Conservation (phyloP, 805 yeast species). For the Kuraishia ogatae region DNA sequence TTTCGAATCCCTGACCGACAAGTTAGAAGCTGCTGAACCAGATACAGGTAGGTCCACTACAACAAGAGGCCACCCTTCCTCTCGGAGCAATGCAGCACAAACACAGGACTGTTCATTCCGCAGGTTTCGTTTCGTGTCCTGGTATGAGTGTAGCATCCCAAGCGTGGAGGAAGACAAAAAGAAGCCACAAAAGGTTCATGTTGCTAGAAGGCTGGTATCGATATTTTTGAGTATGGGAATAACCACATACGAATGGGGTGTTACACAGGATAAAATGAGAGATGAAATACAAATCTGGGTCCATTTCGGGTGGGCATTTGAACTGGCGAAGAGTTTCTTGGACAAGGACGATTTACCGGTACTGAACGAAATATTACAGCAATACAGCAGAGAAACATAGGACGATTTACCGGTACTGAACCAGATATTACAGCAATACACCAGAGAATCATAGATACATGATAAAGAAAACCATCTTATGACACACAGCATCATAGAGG, state of each 20-base stretch:
- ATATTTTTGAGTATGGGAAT: constrained; percentile 5
- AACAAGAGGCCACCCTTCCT: neutral
- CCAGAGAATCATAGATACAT: too few relatives aligned
- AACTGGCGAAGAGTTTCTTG: constrained; percentile 6
- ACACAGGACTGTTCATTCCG: neutral
- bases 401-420: too few relatives aligned
- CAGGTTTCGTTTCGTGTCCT: constrained; percentile 3
- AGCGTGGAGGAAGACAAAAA: neutral
- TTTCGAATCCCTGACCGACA: constrained; percentile 2
- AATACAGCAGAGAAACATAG: neutral
- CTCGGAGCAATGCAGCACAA: neutral
- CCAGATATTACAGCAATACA: too few relatives aligned
- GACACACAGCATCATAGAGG: too few relatives aligned
- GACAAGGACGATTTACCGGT: constrained; percentile 1
- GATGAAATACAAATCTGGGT: constrained; percentile 2
- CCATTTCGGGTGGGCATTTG: constrained; percentile 6
- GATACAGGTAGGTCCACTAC: neutral
- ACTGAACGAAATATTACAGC: constrained; percentile 3
- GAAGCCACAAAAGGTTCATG: constrained; percentile 3
- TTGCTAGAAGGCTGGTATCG: constrained; percentile 7
- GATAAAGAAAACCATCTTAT: too few relatives aligned
- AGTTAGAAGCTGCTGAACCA: neutral
- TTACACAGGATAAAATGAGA: neutral
- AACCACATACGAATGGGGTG: neutral
- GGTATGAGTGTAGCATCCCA: constrained; percentile 7